These are phyloP conservation scores for Serpula lacrymans DNA, from an alignment of 768 basidiomycete genomes.

Conservation along the genomic window DNA sequence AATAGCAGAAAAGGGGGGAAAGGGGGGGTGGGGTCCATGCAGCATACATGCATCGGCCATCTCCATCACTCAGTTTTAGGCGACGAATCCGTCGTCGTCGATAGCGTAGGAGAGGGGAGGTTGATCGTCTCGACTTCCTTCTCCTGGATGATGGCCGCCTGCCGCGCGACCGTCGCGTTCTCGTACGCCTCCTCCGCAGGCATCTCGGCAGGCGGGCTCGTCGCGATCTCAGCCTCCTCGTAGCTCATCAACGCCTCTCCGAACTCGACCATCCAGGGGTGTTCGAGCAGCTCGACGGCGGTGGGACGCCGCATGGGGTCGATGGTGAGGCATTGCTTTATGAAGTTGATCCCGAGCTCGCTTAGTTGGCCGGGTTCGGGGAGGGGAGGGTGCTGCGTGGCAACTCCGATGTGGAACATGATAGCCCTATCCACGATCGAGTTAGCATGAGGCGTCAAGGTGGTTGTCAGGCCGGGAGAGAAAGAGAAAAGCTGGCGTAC, in stretches of 20 bases:
- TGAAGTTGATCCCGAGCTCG: slow-evolving; percentile 87
- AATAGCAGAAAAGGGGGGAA: too few species aligned
- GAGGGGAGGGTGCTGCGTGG: slow-evolving; percentile 92
- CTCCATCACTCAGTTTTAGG: slow-evolving; percentile 22
- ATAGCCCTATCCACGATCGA: slow-evolving; percentile 98
- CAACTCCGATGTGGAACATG: slow-evolving; percentile 98
- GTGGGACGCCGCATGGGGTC: slow-evolving; percentile 82
- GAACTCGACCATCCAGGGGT: slow-evolving; percentile 88
- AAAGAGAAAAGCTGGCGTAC: slow-evolving; percentile 38
- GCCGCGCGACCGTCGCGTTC: slow-evolving; percentile 49
- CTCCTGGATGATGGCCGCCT: slow-evolving; percentile 54
- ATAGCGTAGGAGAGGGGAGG: slow-evolving; percentile 47
- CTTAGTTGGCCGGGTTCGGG: slow-evolving; percentile 90
- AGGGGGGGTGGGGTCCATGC: too few species aligned
- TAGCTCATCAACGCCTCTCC: slow-evolving; percentile 66
- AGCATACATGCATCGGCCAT: too few species aligned
- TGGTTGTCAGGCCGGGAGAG: slow-evolving; percentile 4
- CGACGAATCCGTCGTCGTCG: slow-evolving; percentile 34
- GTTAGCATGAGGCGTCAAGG: too few species aligned
- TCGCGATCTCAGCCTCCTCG: slow-evolving; percentile 59
- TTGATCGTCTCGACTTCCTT: slow-evolving; percentile 57
- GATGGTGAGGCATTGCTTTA: slow-evolving; percentile 86
- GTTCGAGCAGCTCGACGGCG: slow-evolving; percentile 79
- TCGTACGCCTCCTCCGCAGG: slow-evolving; percentile 49
- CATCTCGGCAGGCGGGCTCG: slow-evolving; percentile 43